Percentiles rank a stretch among this genome's conserved stretches.
Evolutionary conservation across 371 early-diverging fungal species (phyloP).

Genomic region (Entomophthora muscae): DNA sequence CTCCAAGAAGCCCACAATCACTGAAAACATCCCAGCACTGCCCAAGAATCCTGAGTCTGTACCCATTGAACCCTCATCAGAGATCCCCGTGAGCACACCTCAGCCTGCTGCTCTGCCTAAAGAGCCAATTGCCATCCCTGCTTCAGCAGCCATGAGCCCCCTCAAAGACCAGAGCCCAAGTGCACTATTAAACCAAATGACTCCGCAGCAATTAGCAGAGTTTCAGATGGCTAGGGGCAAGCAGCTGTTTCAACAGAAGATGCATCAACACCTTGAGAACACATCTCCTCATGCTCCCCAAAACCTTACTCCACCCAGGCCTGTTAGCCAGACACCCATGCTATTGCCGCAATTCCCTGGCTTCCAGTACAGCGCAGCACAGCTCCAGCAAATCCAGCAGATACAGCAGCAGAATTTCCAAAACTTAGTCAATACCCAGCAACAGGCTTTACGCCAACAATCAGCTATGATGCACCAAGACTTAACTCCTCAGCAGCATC

Average conservation of each 20-base stretch:
- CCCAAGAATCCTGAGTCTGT: too few species aligned
- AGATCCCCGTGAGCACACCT: too few species aligned
- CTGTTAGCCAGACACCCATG: neutral
- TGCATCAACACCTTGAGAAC: neutral
- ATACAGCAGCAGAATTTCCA: neutral
- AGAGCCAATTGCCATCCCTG: neutral
- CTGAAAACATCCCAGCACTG: neutral
- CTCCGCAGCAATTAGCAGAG: neutral
- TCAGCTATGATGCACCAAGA: neutral
- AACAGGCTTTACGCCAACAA: neutral
- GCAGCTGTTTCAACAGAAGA: neutral
- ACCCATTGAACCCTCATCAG: too few species aligned
- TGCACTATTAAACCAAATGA: neutral
- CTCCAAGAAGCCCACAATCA: neutral
- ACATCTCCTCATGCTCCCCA: neutral
- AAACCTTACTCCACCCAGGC: neutral
- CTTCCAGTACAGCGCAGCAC: neutral
- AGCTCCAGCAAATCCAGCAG: neutral
- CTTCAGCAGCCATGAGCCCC: neutral
- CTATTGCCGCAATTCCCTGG: neutral
- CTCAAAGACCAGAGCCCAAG: neutral
- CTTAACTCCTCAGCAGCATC: neutral
- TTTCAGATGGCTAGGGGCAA: neutral
- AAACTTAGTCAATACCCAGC: neutral
- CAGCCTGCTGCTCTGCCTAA: neutral